Percentiles rank a stretch among this genome's conserved stretches.
Evolutionary conservation across 1,139 yeast genomes (phyloP).

Genomic region (Candida freyschussii): DNA sequence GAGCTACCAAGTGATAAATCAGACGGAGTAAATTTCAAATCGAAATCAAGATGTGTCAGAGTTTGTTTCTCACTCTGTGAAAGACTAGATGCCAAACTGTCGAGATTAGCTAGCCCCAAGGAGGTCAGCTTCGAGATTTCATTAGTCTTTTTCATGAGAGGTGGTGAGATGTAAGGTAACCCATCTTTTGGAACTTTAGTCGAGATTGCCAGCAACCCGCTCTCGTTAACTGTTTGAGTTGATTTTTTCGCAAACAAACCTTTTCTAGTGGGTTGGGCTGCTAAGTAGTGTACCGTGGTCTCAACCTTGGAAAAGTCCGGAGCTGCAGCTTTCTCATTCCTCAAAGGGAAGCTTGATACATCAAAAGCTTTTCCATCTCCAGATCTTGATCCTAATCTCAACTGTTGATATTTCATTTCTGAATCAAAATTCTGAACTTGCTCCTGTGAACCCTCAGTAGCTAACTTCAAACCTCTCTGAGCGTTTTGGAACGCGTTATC

Average conservation of each 20-base stretch:
- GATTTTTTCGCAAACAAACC: slow-evolving; percentile 3
- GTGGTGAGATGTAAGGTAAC: slow-evolving; percentile 33
- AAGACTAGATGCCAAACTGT: slow-evolving; percentile 15
- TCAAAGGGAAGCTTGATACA: slow-evolving; percentile 19
- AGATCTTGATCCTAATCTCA: slow-evolving; percentile 15
- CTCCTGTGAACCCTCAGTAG: slow-evolving; percentile 15
- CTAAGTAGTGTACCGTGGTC: slow-evolving; percentile 9
- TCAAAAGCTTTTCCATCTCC: not conserved
- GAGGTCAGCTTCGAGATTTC: slow-evolving; percentile 26
- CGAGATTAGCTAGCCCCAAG: slow-evolving; percentile 26
- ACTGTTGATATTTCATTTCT: slow-evolving; percentile 18
- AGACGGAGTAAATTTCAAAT: slow-evolving; percentile 21
- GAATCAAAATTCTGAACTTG: slow-evolving; percentile 17
- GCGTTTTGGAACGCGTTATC: slow-evolving; percentile 17
- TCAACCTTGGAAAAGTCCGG: slow-evolving; percentile 19
- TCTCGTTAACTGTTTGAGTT: slow-evolving; percentile 2
- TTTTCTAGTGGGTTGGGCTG: slow-evolving; percentile 2
- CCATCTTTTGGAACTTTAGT: slow-evolving; percentile 26
- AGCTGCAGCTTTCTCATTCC: slow-evolving; percentile 17
- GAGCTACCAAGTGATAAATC: slow-evolving; percentile 8
- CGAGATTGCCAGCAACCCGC: slow-evolving; percentile 18
- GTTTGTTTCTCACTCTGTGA: slow-evolving; percentile 21
- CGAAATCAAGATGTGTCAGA: slow-evolving; percentile 24
- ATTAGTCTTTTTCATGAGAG: slow-evolving; percentile 29
- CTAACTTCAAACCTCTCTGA: slow-evolving; percentile 15